These are phyloP conservation scores for Nicotiana knightiana DNA, from an alignment of 257 asterid species.

Conservation along the genomic window DNA sequence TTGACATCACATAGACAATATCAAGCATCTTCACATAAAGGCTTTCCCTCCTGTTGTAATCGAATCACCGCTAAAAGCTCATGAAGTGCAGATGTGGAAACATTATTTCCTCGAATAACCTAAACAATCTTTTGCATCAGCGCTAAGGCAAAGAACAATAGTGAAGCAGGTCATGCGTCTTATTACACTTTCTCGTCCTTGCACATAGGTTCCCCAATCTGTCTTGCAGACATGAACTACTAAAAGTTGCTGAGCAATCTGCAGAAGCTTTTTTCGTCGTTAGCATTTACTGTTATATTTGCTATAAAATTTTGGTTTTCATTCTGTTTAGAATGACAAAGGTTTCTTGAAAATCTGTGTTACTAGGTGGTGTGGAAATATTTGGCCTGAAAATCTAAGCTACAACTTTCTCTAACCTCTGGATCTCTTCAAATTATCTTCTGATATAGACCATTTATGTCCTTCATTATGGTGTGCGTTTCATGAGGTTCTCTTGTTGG, in stretches of 20 bases:
- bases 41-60: not conserved
- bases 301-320: not conserved
- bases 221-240: not conserved
- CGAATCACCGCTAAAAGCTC: not conserved
- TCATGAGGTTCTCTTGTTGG: not conserved
- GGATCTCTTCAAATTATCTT: not conserved
- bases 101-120: not conserved
- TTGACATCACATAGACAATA: not conserved
- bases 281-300: not conserved
- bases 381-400: not conserved
- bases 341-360: not conserved
- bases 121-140: not conserved
- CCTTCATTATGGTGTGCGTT: not conserved
- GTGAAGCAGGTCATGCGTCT: not conserved
- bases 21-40: not conserved
- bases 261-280: not conserved
- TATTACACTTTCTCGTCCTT: not conserved
- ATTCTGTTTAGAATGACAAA: not conserved
- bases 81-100: not conserved
- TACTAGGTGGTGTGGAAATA: not conserved
- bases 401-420: not conserved
- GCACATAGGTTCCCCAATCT: not conserved
- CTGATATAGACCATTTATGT: not conserved
- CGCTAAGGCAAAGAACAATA: not conserved
- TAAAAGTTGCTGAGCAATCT: not conserved